Evolutionary conservation across 1,139 yeast species (phyloP).

Genomic region (Candida gigantensis): DNA sequence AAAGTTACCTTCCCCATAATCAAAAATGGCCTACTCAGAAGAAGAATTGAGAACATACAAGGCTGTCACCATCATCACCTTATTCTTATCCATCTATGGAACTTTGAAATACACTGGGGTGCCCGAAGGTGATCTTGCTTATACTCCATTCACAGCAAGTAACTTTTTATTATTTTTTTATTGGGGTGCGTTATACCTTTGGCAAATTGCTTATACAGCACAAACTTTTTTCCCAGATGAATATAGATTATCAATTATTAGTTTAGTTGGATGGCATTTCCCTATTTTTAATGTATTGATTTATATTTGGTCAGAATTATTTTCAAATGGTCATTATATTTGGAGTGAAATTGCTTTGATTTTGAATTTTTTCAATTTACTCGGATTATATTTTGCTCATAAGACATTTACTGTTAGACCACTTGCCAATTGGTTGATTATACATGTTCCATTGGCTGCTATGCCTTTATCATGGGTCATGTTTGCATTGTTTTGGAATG

Average conservation of each 20-base stretch:
- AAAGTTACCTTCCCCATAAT: not conserved
- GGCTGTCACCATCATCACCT: conserved; percentile 49
- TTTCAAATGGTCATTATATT: conserved; percentile 56
- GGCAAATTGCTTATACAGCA: conserved; percentile 55
- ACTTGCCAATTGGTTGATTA: conserved; percentile 46
- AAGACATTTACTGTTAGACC: conserved; percentile 60
- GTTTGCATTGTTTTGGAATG: conserved; percentile 79
- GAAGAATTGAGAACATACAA: conserved; percentile 30
- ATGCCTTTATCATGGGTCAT: conserved; percentile 75
- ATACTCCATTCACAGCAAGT: conserved; percentile 71
- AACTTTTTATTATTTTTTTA: conserved; percentile 51
- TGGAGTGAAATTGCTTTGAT: conserved; percentile 57
- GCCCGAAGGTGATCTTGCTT: conserved; percentile 31
- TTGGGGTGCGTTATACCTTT: conserved; percentile 56
- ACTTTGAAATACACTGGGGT: conserved; percentile 42
- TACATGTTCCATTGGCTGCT: conserved; percentile 68
- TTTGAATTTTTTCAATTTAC: conserved; percentile 58
- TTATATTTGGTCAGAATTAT: conserved; percentile 62
- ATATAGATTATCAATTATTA: conserved; percentile 26
- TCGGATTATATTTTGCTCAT: conserved; percentile 58
- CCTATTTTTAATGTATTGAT: conserved; percentile 59
- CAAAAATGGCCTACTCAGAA: conserved; percentile 12
- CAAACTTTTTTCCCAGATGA: conserved; percentile 52
- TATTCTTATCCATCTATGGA: conserved; percentile 55
- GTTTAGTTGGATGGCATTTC: conserved; percentile 60